Conservation (phyloP, 345 rosid genomes). For the Syzygium grande region DNA sequence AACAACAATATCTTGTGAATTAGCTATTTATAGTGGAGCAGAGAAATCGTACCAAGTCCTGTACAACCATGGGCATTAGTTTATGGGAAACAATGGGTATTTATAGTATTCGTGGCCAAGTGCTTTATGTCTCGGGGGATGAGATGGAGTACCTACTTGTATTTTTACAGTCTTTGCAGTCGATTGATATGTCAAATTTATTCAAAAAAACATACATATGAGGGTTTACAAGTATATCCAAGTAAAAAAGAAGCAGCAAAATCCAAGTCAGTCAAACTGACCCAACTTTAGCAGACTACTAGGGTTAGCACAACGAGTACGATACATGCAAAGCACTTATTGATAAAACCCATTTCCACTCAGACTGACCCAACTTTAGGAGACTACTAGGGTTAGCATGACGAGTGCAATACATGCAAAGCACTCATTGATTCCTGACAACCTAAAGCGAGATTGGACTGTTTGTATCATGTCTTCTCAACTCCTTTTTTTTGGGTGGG, state of each 20-base stretch:
- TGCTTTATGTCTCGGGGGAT: background rate
- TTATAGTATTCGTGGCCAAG: background rate
- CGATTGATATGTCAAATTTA: background rate
- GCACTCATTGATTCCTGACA: background rate
- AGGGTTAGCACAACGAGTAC: background rate
- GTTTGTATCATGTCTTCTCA: background rate
- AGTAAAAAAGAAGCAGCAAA: background rate
- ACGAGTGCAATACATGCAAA: background rate
- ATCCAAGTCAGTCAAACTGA: background rate
- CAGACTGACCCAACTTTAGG: background rate
- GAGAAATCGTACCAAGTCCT: background rate
- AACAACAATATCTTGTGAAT: background rate
- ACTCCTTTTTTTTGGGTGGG: background rate
- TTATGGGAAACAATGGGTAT: background rate
- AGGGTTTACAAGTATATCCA: background rate
- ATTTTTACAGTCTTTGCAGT: background rate
- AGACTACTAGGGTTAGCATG: background rate
- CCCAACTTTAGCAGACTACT: background rate
- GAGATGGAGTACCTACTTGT: background rate
- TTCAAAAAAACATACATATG: background rate
- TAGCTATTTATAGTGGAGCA: background rate
- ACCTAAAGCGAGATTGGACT: background rate
- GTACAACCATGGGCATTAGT: background rate
- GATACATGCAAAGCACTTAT: background rate
- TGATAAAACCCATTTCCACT: background rate